Conservation (phyloP, 169 alveolate species). For the Ichthyophthirius multifiliis region DNA sequence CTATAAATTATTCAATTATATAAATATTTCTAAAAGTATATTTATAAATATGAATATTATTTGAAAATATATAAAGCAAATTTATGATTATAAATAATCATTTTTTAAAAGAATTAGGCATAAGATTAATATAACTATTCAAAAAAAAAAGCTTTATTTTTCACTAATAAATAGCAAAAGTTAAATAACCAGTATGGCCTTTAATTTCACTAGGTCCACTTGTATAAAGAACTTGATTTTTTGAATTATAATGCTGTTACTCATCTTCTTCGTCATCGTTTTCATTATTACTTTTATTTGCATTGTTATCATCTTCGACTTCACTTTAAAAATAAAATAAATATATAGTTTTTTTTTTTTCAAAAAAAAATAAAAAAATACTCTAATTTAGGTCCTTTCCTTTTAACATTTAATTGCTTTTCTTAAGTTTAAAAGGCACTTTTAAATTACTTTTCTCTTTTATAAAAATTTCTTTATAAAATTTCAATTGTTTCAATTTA, state of each 20-base stretch:
- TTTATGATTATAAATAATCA: too few species aligned
- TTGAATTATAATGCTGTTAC: not conserved
- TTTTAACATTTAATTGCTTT: too few species aligned
- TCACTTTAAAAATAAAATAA: not conserved
- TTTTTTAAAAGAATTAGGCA: too few species aligned
- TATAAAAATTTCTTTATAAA: conserved; percentile 53
- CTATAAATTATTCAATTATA: too few species aligned
- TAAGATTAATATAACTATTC: too few species aligned
- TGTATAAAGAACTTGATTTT: conserved; percentile 20
- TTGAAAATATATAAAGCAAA: too few species aligned
- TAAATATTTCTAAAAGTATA: too few species aligned
- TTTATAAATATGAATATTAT: too few species aligned
- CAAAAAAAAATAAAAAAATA: too few species aligned
- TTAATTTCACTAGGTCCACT: conserved; percentile 43
- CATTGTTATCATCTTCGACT: not conserved
- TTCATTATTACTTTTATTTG: conserved; percentile 1
- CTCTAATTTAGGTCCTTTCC: too few species aligned
- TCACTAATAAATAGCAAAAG: conserved; percentile 56
- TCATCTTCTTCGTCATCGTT: not conserved
- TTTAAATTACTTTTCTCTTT: conserved; percentile 28
- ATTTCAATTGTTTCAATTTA: conserved; percentile 69
- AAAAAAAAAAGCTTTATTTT: too few species aligned
- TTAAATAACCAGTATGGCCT: conserved; percentile 78
- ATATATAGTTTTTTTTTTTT: too few species aligned
- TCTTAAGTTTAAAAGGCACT: conserved; percentile 45